Percentiles rank a stretch among this genome's conserved stretches.
These are phyloP conservation scores for Paecilomyces niveus DNA, from an alignment of 2,329 filamentous ascomycete species.

Conservation along the genomic window DNA sequence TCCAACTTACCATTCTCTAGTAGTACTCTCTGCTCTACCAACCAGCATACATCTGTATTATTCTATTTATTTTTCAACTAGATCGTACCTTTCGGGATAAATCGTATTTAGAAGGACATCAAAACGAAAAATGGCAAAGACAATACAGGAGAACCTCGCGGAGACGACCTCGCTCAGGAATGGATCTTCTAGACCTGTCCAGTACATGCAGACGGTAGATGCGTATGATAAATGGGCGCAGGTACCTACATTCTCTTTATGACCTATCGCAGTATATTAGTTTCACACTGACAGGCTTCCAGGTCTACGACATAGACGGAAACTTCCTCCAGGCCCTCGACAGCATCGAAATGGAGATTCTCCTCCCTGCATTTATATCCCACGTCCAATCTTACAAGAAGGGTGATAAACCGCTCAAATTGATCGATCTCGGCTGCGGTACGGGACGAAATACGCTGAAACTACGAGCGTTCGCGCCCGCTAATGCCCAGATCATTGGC, in stretches of 20 bases:
- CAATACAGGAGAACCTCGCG: not conserved
- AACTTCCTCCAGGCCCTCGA: constrained; percentile 62
- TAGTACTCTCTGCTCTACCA: too few species aligned
- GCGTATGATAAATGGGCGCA: constrained; percentile 33
- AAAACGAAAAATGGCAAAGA: not conserved
- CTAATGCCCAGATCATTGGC: constrained; percentile 39
- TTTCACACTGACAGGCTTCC: not conserved
- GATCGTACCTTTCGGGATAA: too few species aligned
- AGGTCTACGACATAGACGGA: constrained; percentile 57
- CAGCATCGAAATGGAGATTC: constrained; percentile 45
- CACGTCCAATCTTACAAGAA: constrained; percentile 12
- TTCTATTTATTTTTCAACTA: too few species aligned
- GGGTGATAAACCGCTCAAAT: constrained; percentile 16
- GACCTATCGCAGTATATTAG: not conserved
- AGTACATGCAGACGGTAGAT: constrained; percentile 28
- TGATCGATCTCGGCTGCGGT: constrained; percentile 60
- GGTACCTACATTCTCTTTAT: constrained; percentile 11
- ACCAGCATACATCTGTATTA: too few species aligned
- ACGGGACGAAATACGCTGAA: constrained; percentile 57
- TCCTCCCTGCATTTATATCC: constrained; percentile 45
- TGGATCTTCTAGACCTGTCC: constrained; percentile 4
- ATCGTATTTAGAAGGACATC: not conserved
- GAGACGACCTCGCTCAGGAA: not conserved
- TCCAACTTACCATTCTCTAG: too few species aligned
- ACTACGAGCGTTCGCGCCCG: constrained; percentile 24